Percentiles rank a stretch among this genome's conserved stretches.
These are phyloP conservation scores for Wallacemonas rigidus DNA, from an alignment of 208 protist genomes.

Conservation along the genomic window DNA sequence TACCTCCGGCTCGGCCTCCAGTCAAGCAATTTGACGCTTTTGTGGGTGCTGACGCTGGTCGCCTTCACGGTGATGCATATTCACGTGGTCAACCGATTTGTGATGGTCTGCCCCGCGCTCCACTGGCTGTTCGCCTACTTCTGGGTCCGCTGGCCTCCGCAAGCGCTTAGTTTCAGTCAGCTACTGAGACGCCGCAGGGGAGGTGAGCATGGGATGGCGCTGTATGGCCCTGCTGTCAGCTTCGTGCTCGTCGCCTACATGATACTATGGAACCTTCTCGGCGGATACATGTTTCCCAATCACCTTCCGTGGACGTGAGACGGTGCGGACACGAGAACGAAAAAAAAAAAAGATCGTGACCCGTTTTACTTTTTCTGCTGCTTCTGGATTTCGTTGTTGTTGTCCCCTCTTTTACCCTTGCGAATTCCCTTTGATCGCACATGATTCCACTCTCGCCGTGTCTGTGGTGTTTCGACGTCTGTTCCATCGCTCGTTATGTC, in stretches of 20 bases:
- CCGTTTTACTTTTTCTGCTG: too few relatives aligned
- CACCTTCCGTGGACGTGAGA: slow-evolving; percentile 78
- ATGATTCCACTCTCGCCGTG: too few relatives aligned
- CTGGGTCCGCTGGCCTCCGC: slow-evolving; percentile 47
- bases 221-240: slow-evolving; percentile 21
- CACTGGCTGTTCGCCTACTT: slow-evolving; percentile 50
- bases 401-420: too few relatives aligned
- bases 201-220: not conserved
- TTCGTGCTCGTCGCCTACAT: slow-evolving; percentile 49
- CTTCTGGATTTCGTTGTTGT: too few relatives aligned
- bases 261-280: slow-evolving; percentile 53
- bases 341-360: slow-evolving; percentile 4
- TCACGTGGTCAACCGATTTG: slow-evolving; percentile 78
- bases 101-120: slow-evolving; percentile 65
- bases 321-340: slow-evolving; percentile 1
- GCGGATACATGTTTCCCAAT: slow-evolving; percentile 71
- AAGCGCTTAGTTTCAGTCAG: slow-evolving; percentile 21
- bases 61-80: slow-evolving; percentile 72
- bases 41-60: slow-evolving; percentile 43
- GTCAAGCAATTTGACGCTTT: slow-evolving; percentile 56
- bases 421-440: too few relatives aligned
- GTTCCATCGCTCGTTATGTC: too few relatives aligned
- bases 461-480: too few relatives aligned
- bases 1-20: slow-evolving; percentile 28
- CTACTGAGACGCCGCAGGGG: not conserved